These are phyloP conservation scores for Zelopaecilomyces penicillatus DNA, from an alignment of 2,329 filamentous ascomycete genomes.

Conservation along the genomic window DNA sequence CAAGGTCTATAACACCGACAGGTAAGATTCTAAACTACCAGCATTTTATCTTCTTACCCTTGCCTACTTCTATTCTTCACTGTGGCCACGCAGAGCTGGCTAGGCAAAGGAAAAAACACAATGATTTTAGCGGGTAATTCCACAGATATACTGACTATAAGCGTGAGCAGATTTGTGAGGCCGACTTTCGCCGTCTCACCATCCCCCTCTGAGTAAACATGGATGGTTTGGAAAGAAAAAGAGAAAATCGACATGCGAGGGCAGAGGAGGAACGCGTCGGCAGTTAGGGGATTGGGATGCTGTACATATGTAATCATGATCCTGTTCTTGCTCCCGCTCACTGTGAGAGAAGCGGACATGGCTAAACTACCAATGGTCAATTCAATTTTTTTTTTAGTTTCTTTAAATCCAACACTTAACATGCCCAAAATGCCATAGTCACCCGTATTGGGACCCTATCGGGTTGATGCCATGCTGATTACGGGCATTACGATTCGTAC, in stretches of 20 bases:
- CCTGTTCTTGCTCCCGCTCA: background rate
- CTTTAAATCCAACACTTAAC: conserved; percentile 9
- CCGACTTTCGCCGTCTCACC: conserved; percentile 72
- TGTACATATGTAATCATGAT: conserved; percentile 8
- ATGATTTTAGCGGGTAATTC: no score
- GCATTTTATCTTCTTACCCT: conserved; percentile 1
- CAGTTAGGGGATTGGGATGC: background rate
- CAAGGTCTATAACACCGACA: conserved; percentile 80
- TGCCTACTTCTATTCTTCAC: background rate
- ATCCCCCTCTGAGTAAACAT: conserved; percentile 43
- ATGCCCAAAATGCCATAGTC: conserved; percentile 4
- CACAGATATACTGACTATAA: background rate
- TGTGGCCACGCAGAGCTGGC: no score
- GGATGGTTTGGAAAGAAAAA: conserved; percentile 18
- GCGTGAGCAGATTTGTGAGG: conserved; percentile 58
- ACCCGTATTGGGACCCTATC: background rate
- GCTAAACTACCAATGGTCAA: background rate
- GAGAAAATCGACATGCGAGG: no score
- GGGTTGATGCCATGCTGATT: no score
- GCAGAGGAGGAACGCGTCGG: no score
- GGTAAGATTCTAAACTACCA: conserved; percentile 45
- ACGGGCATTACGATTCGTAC: no score
- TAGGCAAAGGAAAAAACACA: background rate
- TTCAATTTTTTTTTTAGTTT: background rate
- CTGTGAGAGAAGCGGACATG: background rate